phyloP scores from a whole-genome alignment of 352 stramenopile genomes.

The Achlya hypogyna region DNA sequence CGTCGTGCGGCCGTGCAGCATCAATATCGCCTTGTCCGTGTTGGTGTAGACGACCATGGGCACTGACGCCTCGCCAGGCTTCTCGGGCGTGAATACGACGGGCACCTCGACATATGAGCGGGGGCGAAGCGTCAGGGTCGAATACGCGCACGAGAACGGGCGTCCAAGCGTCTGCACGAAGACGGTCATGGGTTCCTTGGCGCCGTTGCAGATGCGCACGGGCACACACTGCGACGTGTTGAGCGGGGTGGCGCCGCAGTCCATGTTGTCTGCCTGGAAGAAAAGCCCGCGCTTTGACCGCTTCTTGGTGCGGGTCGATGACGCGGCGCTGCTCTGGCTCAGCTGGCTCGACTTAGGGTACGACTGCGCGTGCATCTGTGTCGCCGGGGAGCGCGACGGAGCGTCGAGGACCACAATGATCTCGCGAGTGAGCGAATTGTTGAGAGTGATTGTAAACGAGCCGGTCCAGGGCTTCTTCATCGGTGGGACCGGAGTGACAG shows the following conservation, averaged over 20 bases:
- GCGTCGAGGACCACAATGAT: slow-evolving; percentile 14
- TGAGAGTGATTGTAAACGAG: neutral
- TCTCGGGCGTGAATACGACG: slow-evolving; percentile 64
- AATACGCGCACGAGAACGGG: slow-evolving; percentile 65
- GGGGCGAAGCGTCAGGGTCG: slow-evolving; percentile 66
- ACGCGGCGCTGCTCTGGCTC: neutral
- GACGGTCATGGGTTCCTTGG: slow-evolving; percentile 67
- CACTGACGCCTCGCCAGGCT: slow-evolving; percentile 71
- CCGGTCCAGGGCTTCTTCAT: slow-evolving; percentile 7
- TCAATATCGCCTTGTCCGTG: slow-evolving; percentile 70
- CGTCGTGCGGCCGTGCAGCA: slow-evolving; percentile 25
- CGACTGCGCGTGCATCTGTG: neutral
- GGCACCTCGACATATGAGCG: slow-evolving; percentile 80
- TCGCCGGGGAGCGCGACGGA: neutral
- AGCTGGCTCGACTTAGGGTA: slow-evolving; percentile 3
- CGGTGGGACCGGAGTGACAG: neutral
- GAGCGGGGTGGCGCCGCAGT: slow-evolving; percentile 64
- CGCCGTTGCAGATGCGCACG: slow-evolving; percentile 82
- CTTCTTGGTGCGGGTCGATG: slow-evolving; percentile 31
- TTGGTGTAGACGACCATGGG: slow-evolving; percentile 72
- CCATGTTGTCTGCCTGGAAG: slow-evolving; percentile 75
- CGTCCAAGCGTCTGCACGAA: slow-evolving; percentile 72
- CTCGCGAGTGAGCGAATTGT: neutral
- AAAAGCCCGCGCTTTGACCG: slow-evolving; percentile 63
- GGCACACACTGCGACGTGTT: slow-evolving; percentile 68